phyloP scores from a whole-genome alignment of 1,139 yeast species.

The Candida sanyaensis region DNA sequence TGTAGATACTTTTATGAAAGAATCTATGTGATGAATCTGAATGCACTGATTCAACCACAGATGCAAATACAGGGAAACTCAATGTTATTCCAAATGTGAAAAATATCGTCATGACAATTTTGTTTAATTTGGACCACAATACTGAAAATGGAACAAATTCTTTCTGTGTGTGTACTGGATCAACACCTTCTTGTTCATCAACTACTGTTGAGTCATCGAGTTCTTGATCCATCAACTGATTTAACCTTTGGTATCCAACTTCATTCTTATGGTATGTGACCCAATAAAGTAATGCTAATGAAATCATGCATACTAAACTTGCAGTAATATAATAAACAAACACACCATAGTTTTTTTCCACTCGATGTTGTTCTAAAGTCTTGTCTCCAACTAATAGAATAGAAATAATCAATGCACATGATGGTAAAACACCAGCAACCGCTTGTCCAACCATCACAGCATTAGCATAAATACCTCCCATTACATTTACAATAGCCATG shows the following conservation, averaged over 20 bases:
- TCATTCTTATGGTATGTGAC: conserved; percentile 27
- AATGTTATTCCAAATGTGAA: conserved; percentile 75
- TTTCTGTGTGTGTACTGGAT: conserved; percentile 20
- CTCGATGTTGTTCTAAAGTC: conserved; percentile 20
- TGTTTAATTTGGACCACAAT: conserved; percentile 60
- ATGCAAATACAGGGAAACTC: conserved; percentile 88
- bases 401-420: conserved; percentile 69
- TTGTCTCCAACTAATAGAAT: conserved; percentile 46
- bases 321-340: conserved; percentile 74
- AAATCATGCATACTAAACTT: conserved; percentile 54
- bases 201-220: conserved; percentile 7
- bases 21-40: conserved; percentile 27
- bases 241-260: conserved; percentile 21
- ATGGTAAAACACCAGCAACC: conserved; percentile 87
- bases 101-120: conserved; percentile 70
- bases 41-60: conserved; percentile 59
- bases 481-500: conserved; percentile 80
- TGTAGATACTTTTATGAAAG: conserved; percentile 53
- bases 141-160: conserved; percentile 47
- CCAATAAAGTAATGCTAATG: conserved; percentile 43
- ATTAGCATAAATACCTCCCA: conserved; percentile 78
- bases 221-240: conserved; percentile 15
- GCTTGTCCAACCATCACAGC: conserved; percentile 96
- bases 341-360: conserved; percentile 49
- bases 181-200: conserved; percentile 13